These are phyloP conservation scores for Dictyophora rubrovolvata DNA, from an alignment of 768 basidiomycete genomes.

Conservation along the genomic window DNA sequence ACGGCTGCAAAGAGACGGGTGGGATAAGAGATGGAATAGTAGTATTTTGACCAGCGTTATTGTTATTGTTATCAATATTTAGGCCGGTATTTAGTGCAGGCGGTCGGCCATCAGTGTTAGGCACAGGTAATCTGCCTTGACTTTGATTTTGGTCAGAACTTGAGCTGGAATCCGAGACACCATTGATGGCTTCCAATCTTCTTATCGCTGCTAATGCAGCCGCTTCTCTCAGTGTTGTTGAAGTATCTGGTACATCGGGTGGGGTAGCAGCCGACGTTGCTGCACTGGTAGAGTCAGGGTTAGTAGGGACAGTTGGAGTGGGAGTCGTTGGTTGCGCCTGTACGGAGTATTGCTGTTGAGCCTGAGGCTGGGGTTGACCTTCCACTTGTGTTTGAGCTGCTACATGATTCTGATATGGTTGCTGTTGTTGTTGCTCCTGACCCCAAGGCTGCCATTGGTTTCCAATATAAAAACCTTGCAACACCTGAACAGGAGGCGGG, in stretches of 20 bases:
- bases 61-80: neutral
- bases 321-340: conserved; percentile 12
- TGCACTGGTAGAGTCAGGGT: conserved; percentile 12
- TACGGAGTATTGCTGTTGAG: conserved; percentile 16
- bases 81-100: neutral
- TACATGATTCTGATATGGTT: conserved; percentile 25
- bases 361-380: conserved; percentile 21
- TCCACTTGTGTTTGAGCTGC: conserved; percentile 24
- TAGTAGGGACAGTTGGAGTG: conserved; percentile 22
- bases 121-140: neutral
- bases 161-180: neutral
- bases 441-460: conserved; percentile 16
- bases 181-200: conserved; percentile 26
- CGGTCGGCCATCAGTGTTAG: neutral
- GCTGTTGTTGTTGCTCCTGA: conserved; percentile 25
- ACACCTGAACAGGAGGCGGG: conserved; percentile 10
- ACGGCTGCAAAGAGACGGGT: neutral
- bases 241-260: conserved; percentile 6
- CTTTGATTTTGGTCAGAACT: neutral
- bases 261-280: conserved; percentile 10
- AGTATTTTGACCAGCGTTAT: neutral
- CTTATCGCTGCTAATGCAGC: conserved; percentile 62
- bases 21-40: neutral
- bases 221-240: conserved; percentile 34
- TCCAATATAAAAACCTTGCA: conserved; percentile 14